Evolutionary conservation across 805 yeast species (phyloP).

Genomic region (Yarrowia divulgata): DNA sequence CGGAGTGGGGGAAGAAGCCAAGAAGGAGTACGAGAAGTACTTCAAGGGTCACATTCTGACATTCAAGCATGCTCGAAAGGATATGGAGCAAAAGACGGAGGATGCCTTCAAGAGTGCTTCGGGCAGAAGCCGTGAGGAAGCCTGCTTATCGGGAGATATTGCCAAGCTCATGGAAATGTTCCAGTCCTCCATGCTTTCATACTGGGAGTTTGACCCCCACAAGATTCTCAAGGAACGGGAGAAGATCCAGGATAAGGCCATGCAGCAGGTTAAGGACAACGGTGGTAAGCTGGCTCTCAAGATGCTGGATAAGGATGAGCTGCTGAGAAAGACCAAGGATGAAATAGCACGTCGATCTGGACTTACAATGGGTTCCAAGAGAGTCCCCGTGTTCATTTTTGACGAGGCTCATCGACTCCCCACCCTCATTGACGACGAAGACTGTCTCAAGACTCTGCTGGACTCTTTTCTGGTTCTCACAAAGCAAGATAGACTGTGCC

Average conservation of each 20-base stretch:
- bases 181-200: conserved; percentile 42
- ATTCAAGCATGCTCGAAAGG: conserved; percentile 42
- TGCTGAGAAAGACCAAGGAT: conserved; percentile 30
- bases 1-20: conserved; percentile 38
- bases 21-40: conserved; percentile 38
- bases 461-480: conserved; percentile 44
- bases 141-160: conserved; percentile 40
- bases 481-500: conserved; percentile 43
- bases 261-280: conserved; percentile 20
- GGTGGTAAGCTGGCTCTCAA: conserved; percentile 26
- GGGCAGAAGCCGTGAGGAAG: background rate
- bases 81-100: conserved; percentile 40
- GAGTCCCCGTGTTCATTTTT: conserved; percentile 42
- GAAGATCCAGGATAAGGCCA: conserved; percentile 33
- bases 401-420: conserved; percentile 44
- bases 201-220: conserved; percentile 44
- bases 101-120: conserved; percentile 33
- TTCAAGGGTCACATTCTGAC: conserved; percentile 44
- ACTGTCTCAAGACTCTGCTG: conserved; percentile 40
- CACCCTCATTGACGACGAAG: conserved; percentile 27
- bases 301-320: conserved; percentile 28
- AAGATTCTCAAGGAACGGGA: conserved; percentile 37
- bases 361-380: conserved; percentile 25
- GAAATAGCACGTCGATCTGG: conserved; percentile 34
- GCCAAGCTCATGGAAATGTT: conserved; percentile 41